Base-by-base conservation (phyloP, 305 asterid species). In the Withania somnifera region DNA sequence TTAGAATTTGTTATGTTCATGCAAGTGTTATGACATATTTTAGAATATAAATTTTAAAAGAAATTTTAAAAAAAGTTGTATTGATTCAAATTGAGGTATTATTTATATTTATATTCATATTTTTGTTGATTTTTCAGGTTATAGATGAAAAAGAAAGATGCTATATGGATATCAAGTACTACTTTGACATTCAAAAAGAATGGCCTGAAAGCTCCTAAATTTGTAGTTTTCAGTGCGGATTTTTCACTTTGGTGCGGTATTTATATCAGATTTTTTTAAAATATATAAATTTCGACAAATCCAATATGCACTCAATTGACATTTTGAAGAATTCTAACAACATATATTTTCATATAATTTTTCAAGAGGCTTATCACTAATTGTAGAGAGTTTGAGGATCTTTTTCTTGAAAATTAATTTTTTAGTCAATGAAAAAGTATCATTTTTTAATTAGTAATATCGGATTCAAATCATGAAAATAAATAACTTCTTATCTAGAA, bases 81-180 rank as follows among this genome's bases (percentile, higher is more conserved):
- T 20, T 9, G 2, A 56, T 7, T 11, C n/a, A 47, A 13, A 47
- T 47, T 11, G 53, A 47, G 53, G 5, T 36, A 52, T 5, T 8
- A 7, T n/a, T n/a, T n/a, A 10, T 22, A 30, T 30, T 13, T 32
- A 32, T 8, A 30, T 34, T 5, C 17, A 5, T 34, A 0, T 6
- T 11, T 17, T 36, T 3, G 1, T 45, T 50, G 6, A 0, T 53
- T 3, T 67, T 58, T 19, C 80, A 88, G 93, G 89, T 90, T 58
- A 80, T 87, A 58, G 91, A 90, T 73, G 83, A 78, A 26, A 81
- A 80, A 6, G 86, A 85, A 1, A 86, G 56, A 54, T 84, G 89
- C 86, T 86, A 83, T 47, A 78, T 90, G 87, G 90, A 88, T 60
- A 87, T 90, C 82, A 86, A 82, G 9, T 90, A 90, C 86, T 86